These are phyloP conservation scores for Lachancea fermentati DNA, from an alignment of 805 yeast genomes.

Conservation along the genomic window DNA sequence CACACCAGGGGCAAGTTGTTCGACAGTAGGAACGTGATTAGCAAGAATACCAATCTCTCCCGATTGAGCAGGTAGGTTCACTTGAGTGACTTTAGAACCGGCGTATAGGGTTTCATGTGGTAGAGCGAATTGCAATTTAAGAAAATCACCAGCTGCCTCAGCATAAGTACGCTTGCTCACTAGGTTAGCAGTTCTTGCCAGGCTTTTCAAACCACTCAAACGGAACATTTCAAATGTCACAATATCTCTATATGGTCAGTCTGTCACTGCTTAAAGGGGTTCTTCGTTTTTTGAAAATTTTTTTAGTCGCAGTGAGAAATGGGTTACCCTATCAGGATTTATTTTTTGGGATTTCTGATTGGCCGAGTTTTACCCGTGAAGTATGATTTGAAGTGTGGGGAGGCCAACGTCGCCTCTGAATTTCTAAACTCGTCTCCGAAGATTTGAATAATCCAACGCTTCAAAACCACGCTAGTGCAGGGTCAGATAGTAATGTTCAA, in stretches of 20 bases:
- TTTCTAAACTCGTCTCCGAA: too few relatives aligned
- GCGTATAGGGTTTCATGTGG: constrained; percentile 72
- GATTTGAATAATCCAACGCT: too few relatives aligned
- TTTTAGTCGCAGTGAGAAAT: neutral
- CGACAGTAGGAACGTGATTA: constrained; percentile 95
- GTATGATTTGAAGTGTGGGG: too few relatives aligned
- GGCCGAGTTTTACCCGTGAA: neutral
- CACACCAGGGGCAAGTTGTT: constrained; percentile 93
- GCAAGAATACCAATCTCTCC: constrained; percentile 97
- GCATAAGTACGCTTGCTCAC: constrained; percentile 83
- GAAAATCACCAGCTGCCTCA: constrained; percentile 68
- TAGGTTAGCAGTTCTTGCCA: constrained; percentile 38
- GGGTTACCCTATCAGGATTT: neutral
- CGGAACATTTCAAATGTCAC: constrained; percentile 20
- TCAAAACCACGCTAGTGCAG: too few relatives aligned
- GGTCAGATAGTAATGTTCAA: neutral
- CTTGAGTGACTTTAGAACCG: constrained; percentile 54
- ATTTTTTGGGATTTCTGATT: constrained; percentile 2
- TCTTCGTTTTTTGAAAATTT: neutral
- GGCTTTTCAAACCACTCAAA: constrained; percentile 17
- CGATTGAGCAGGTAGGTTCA: constrained; percentile 89
- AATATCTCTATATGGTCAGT: neutral
- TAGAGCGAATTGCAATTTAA: constrained; percentile 83
- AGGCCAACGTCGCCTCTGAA: too few relatives aligned
- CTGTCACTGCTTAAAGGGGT: neutral